Conservation (phyloP, 106 monocot species). For the Acorus calamus region DNA sequence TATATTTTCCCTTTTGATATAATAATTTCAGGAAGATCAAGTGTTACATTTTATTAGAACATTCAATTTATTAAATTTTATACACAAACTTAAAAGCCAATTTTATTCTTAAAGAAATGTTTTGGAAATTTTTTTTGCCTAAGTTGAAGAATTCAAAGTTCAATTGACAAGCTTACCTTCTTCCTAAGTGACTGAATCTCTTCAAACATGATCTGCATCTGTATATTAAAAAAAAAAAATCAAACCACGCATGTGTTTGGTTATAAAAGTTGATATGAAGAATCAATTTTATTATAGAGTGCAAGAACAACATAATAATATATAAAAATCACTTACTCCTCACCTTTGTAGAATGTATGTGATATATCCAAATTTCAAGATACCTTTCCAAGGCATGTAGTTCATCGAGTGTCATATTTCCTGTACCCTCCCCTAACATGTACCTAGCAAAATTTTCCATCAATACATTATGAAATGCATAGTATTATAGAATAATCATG, state of each 20-base stretch:
- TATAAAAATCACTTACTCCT: not conserved
- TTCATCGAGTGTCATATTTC: slow-evolving; percentile 61
- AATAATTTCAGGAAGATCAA: too few species aligned
- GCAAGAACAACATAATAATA: too few species aligned
- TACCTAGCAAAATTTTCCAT: slow-evolving; percentile 17
- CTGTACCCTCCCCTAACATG: slow-evolving; percentile 33
- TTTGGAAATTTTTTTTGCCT: not conserved
- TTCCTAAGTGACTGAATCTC: slow-evolving; percentile 67
- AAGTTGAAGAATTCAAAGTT: not conserved
- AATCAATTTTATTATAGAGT: too few species aligned
- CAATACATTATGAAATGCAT: not conserved
- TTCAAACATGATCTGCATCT: slow-evolving; percentile 75
- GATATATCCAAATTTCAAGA: slow-evolving; percentile 61
- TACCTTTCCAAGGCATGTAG: slow-evolving; percentile 49
- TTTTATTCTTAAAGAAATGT: too few species aligned
- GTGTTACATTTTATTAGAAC: too few species aligned
- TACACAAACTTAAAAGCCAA: too few species aligned
- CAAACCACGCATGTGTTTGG: too few species aligned
- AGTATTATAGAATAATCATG: not conserved
- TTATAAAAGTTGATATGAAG: too few species aligned
- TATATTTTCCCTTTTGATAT: too few species aligned
- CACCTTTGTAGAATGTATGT: slow-evolving; percentile 52
- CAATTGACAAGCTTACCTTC: slow-evolving; percentile 23
- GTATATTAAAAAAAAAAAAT: not conserved
- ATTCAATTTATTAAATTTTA: too few species aligned